Evolutionary conservation across 169 alveolate species (phyloP), one percentile per base, ranked within the genome.

Genomic region (Fabrea salina): DNA sequence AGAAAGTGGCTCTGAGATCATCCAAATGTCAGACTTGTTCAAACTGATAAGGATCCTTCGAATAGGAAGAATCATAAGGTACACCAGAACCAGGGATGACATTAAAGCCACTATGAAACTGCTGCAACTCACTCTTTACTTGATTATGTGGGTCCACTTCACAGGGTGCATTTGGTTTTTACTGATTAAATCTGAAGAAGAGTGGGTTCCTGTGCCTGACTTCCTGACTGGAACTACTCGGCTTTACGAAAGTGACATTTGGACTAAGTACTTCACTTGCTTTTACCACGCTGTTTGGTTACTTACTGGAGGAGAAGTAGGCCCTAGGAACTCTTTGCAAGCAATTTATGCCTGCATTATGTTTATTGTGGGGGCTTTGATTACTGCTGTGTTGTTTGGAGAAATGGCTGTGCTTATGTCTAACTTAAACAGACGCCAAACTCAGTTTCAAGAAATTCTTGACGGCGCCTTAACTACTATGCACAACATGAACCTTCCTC

Each of bases 381-480:
- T 83, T 1, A 82, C 82, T 44, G 82, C 88, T 8, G 66, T 32
- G 35, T 67, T 87, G 7, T 87, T 75, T 72, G 92, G 92, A 41
- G 81, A 84, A 47, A 76, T 87, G 71, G 83, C 88, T 6, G 86
- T 83, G 11, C 75, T 87, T 3, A 75, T 80, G 43, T 50, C 83
- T 37, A 68, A 47, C 56, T 50, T 77, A 16, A 59, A 59, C 44
- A 54, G 76, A 54, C 79, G 57, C 43, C 25, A 44, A 27, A 25
- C 49, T 3, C 49, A 43, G 53, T 75, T 75, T 53, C 59, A 87
- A 32, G 70, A 75, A 39, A 64, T 78, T 37, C 66, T 80, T 19
- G 88, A 83, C 49, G 53, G 16, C 37, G 64, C 87, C 2, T 71
- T 67, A n/a, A 64, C 85, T 43, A 72, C 86, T 1, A 87, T 80